Evolutionary conservation across 2,329 filamentous ascomycete species (phyloP).

Genomic region (Fusarium oligoseptatum): DNA sequence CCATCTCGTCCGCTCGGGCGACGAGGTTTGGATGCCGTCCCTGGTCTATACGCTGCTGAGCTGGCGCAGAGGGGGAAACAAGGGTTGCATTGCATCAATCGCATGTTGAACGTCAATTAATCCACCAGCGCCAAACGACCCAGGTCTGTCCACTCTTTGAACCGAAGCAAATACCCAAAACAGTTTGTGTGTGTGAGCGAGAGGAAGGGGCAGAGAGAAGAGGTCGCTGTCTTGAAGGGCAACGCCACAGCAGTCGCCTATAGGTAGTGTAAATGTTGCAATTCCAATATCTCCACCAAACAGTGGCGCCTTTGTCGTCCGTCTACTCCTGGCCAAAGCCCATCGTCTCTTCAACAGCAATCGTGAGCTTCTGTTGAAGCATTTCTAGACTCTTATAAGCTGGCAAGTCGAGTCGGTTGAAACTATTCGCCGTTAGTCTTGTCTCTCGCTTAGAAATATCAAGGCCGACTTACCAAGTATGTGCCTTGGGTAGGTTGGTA

Average conservation of each 20-base stretch:
- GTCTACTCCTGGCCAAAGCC: slow-evolving; percentile 96
- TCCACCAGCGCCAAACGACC: slow-evolving; percentile 51
- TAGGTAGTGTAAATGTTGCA: slow-evolving; percentile 16
- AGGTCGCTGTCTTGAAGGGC: slow-evolving; percentile 23
- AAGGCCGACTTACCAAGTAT: slow-evolving; percentile 84
- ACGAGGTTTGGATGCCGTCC: slow-evolving; percentile 21
- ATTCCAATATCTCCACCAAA: slow-evolving; percentile 30
- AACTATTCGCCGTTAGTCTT: slow-evolving; percentile 67
- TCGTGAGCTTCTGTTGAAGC: slow-evolving; percentile 90
- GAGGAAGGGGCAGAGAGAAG: slow-evolving; percentile 36
- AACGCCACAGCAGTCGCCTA: slow-evolving; percentile 36
- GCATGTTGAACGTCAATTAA: slow-evolving; percentile 45
- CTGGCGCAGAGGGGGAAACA: slow-evolving; percentile 25
- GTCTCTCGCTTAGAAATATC: background rate
- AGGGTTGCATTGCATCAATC: slow-evolving; percentile 39
- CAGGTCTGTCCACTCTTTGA: slow-evolving; percentile 48
- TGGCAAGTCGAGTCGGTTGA: slow-evolving; percentile 96
- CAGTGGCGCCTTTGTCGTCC: slow-evolving; percentile 29
- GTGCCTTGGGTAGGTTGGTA: slow-evolving; percentile 92
- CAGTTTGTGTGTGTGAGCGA: slow-evolving; percentile 34
- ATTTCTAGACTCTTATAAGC: slow-evolving; percentile 91
- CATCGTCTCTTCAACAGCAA: slow-evolving; percentile 98
- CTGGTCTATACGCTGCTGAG: slow-evolving; percentile 22
- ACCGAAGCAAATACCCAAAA: slow-evolving; percentile 51
- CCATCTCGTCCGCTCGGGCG: slow-evolving; percentile 9